phyloP scores from a whole-genome alignment of 2,329 filamentous ascomycete species.

The Aspergillus brunneoviolaceus region DNA sequence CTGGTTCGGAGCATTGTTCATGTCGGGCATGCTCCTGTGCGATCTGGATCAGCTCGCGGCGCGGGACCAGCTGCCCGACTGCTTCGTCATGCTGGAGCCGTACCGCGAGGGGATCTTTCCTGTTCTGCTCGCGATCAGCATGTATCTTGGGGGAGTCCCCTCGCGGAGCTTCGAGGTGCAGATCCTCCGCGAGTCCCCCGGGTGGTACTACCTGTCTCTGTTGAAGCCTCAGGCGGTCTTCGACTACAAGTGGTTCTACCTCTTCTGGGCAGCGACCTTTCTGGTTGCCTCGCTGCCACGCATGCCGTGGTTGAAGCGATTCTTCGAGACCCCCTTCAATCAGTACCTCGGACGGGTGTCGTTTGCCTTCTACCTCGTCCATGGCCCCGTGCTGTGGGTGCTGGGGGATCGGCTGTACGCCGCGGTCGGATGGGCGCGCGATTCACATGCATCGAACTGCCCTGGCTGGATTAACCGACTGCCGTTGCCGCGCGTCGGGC shows the following conservation, averaged over 20 bases:
- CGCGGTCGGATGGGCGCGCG: conserved; percentile 57
- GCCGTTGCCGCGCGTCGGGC: conserved; percentile 55
- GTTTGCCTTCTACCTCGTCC: conserved; percentile 63
- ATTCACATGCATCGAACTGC: conserved; percentile 52
- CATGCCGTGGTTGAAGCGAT: conserved; percentile 57
- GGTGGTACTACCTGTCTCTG: conserved; percentile 61
- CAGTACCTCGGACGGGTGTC: conserved; percentile 64
- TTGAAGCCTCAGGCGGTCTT: conserved; percentile 66
- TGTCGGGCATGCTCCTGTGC: conserved; percentile 61
- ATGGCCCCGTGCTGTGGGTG: conserved; percentile 61
- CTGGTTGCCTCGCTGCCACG: conserved; percentile 57
- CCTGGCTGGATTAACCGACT: conserved; percentile 59
- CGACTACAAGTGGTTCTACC: conserved; percentile 67
- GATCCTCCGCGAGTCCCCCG: conserved; percentile 54
- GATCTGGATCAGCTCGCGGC: conserved; percentile 60
- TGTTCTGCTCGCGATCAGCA: conserved; percentile 51
- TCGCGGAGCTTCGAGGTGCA: conserved; percentile 51
- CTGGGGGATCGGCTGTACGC: conserved; percentile 65
- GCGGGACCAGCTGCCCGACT: conserved; percentile 51
- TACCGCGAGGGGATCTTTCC: conserved; percentile 55
- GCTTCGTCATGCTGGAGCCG: conserved; percentile 48
- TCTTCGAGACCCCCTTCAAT: conserved; percentile 60
- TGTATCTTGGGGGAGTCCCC: conserved; percentile 63
- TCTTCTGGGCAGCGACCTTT: conserved; percentile 61
- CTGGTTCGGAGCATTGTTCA: conserved; percentile 61